Evolutionary conservation across 2,329 filamentous ascomycete species (phyloP).

Genomic region (Lasiodiplodia gonubiensis): DNA sequence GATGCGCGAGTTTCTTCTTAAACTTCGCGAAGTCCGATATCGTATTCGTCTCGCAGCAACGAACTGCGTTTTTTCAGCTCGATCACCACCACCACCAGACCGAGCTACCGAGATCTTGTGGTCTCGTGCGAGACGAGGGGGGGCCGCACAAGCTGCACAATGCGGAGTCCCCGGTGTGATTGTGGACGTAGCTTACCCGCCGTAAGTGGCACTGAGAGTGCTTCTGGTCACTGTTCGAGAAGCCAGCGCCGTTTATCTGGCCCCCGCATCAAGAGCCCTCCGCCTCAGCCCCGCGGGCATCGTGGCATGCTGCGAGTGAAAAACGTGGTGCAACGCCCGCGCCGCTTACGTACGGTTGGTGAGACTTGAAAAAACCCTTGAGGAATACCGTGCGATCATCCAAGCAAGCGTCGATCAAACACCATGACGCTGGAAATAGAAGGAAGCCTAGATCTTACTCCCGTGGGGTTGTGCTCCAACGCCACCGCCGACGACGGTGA

Average conservation of each 20-base stretch:
- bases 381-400: not conserved
- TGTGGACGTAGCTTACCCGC: not conserved
- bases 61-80: conserved; percentile 5
- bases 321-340: conserved; percentile 3
- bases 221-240: conserved; percentile 11
- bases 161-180: not conserved
- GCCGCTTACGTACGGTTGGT: conserved; percentile 20
- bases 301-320: conserved; percentile 8
- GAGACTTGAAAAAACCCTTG: conserved; percentile 6
- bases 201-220: not conserved
- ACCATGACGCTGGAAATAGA: conserved; percentile 12
- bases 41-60: not conserved
- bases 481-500: not conserved
- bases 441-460: conserved; percentile 13
- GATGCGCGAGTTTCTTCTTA: not conserved
- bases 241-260: not conserved
- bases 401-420: conserved; percentile 23
- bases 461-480: not conserved
- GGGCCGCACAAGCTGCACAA: not conserved
- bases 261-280: not conserved
- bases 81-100: not conserved
- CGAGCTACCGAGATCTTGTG: conserved; percentile 9
- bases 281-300: conserved; percentile 9
- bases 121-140: conserved; percentile 11
- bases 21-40: not conserved